Evolutionary conservation across 2,329 filamentous ascomycete genomes (phyloP).

Genomic region (Fusarium piperis): DNA sequence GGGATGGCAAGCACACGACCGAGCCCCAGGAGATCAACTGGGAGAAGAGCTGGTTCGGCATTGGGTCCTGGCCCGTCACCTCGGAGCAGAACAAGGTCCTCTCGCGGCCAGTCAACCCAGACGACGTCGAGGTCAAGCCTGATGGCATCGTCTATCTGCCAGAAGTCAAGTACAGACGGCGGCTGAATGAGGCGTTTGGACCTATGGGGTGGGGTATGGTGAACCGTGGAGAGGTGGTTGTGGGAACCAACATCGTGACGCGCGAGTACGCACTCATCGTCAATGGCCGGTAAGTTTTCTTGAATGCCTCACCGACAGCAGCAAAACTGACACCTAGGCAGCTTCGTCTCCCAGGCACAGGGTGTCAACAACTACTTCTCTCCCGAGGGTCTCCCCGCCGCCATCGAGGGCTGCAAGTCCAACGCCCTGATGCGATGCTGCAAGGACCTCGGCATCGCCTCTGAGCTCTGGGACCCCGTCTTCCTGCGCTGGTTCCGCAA

Average conservation of each 20-base stretch:
- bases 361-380: slow-evolving; percentile 96
- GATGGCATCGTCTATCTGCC: slow-evolving; percentile 96
- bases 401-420: slow-evolving; percentile 96
- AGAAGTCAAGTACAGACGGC: slow-evolving; percentile 96
- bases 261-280: slow-evolving; percentile 93
- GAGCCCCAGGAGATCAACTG: slow-evolving; percentile 68
- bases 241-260: slow-evolving; percentile 83
- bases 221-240: slow-evolving; percentile 84
- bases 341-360: slow-evolving; percentile 89
- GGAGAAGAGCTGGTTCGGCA: slow-evolving; percentile 84
- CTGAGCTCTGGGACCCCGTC: slow-evolving; percentile 94
- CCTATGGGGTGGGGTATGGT: slow-evolving; percentile 96
- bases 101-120: slow-evolving; percentile 70
- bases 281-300: slow-evolving; percentile 76
- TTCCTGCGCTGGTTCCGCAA: slow-evolving; percentile 87
- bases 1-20: background rate
- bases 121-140: slow-evolving; percentile 96
- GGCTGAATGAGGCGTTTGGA: slow-evolving; percentile 90
- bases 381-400: slow-evolving; percentile 89
- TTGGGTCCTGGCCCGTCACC: slow-evolving; percentile 76
- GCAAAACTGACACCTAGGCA: slow-evolving; percentile 49
- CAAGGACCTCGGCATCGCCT: slow-evolving; percentile 95
- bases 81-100: slow-evolving; percentile 75
- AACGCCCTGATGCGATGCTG: slow-evolving; percentile 98
- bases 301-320: too few species aligned